These are phyloP conservation scores for Galeopsis tetrahit DNA, from an alignment of 257 asterid species.

Conservation along the genomic window DNA sequence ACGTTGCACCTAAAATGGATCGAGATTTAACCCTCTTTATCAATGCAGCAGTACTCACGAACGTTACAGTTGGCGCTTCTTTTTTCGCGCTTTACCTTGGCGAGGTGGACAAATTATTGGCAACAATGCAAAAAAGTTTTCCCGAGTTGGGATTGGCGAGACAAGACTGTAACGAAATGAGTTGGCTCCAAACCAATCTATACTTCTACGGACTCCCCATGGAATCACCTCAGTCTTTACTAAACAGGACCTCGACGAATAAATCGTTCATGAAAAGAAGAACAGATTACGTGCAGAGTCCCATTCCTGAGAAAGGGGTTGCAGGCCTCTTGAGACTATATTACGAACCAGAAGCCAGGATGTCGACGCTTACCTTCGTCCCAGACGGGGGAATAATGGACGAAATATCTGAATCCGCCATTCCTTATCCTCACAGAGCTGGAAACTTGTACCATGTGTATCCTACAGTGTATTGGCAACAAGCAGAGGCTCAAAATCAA, in stretches of 20 bases:
- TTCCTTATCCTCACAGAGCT: neutral
- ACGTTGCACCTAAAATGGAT: constrained; percentile 28
- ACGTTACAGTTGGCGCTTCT: constrained; percentile 24
- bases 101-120: constrained; percentile 29
- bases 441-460: neutral
- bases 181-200: constrained; percentile 36
- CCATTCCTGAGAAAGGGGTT: constrained; percentile 35
- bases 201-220: neutral
- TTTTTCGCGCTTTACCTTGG: constrained; percentile 42
- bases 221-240: neutral
- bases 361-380: neutral
- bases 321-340: constrained; percentile 25
- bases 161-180: constrained; percentile 43
- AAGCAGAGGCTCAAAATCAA: neutral
- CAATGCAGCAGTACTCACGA: constrained; percentile 8
- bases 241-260: constrained; percentile 24
- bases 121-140: constrained; percentile 32
- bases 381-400: constrained; percentile 31
- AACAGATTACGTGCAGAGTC: constrained; percentile 40
- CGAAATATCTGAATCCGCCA: constrained; percentile 21
- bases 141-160: constrained; percentile 41
- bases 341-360: neutral
- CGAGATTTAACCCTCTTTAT: constrained; percentile 18
- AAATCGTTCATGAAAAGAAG: constrained; percentile 32
- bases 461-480: neutral